A percentile compares a stretch with the other conserved stretches of the same genome.
phyloP scores from a whole-genome alignment of 1,284 basidiomycete species.

The Malassezia brasiliensis region DNA sequence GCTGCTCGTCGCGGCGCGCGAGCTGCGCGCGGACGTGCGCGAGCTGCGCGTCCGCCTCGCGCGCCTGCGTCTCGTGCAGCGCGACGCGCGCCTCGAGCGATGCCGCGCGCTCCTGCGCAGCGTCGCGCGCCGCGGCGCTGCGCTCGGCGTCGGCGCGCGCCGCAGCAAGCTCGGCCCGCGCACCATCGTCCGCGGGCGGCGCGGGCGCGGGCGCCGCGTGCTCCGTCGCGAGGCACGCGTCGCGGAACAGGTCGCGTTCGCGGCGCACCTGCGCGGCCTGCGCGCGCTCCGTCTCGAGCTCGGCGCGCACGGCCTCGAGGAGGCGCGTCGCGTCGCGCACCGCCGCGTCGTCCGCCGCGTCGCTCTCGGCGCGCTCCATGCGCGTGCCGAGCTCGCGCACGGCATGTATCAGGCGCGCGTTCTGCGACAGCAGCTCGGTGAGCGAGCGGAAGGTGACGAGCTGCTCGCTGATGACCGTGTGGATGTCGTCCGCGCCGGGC shows the following conservation, averaged over 20 bases:
- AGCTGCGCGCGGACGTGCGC: constrained; percentile 4
- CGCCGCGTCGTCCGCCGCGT: constrained; percentile 59
- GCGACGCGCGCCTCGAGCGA: constrained; percentile 27
- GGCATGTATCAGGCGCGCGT: constrained; percentile 73
- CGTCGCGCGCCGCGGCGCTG: constrained; percentile 7
- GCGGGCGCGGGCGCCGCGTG: not conserved
- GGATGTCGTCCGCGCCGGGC: constrained; percentile 27
- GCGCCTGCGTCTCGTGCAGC: constrained; percentile 39
- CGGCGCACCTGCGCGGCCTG: constrained; percentile 69
- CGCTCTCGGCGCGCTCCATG: constrained; percentile 48
- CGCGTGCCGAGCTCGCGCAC: constrained; percentile 56
- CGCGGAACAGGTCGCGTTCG: constrained; percentile 76
- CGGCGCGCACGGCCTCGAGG: constrained; percentile 66
- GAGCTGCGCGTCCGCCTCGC: constrained; percentile 6
- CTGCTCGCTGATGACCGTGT: constrained; percentile 71
- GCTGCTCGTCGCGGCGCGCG: not conserved
- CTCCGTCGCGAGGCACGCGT: constrained; percentile 54
- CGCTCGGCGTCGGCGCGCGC: not conserved
- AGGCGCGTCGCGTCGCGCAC: constrained; percentile 76
- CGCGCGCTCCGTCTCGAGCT: constrained; percentile 62
- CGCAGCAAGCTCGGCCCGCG: constrained; percentile 2
- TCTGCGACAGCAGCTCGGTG: constrained; percentile 72
- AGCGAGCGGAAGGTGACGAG: constrained; percentile 80
- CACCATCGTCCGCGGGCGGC: not conserved
- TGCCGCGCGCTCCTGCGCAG: constrained; percentile 10